phyloP scores from a whole-genome alignment of 1,284 basidiomycete genomes.

The Volvariella surrecta region DNA sequence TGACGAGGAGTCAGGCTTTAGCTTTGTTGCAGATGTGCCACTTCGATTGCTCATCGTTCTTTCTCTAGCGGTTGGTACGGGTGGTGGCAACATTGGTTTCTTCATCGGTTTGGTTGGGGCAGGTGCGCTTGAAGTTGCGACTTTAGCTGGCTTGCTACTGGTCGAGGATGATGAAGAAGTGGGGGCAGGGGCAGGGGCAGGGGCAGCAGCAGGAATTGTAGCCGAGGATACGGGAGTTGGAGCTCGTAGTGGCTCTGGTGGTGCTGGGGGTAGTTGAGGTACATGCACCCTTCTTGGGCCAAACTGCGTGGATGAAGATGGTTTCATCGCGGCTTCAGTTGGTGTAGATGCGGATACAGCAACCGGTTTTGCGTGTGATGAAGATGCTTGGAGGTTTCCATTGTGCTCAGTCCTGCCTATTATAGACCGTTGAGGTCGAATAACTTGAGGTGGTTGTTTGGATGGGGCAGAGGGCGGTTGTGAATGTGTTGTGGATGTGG shows the following conservation, averaged over 20 bases:
- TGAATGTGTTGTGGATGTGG: no score
- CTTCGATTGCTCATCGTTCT: conserved; percentile 7
- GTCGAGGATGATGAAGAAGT: conserved; percentile 11
- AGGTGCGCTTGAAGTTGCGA: conserved; percentile 1
- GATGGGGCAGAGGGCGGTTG: background rate
- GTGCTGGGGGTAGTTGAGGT: background rate
- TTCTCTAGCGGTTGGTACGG: conserved; percentile 4
- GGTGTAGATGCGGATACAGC: background rate
- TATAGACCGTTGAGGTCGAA: background rate
- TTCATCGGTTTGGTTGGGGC: background rate
- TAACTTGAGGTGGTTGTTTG: background rate
- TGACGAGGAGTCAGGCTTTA: conserved; percentile 1
- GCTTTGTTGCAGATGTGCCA: conserved; percentile 9
- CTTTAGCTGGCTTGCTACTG: conserved; percentile 7
- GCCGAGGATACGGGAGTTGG: no score
- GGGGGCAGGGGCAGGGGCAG: conserved; percentile 19
- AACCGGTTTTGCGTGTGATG: background rate
- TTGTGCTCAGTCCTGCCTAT: no score
- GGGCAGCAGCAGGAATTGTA: conserved; percentile 16
- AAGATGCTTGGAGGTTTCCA: background rate
- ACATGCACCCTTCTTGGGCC: background rate
- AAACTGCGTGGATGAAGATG: conserved; percentile 2
- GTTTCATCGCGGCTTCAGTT: conserved; percentile 1
- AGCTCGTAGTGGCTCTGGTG: background rate
- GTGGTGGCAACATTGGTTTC: conserved; percentile 6